These are phyloP conservation scores for Closterium sp. DNA, from an alignment of 139 green algal genomes.

Conservation along the genomic window DNA sequence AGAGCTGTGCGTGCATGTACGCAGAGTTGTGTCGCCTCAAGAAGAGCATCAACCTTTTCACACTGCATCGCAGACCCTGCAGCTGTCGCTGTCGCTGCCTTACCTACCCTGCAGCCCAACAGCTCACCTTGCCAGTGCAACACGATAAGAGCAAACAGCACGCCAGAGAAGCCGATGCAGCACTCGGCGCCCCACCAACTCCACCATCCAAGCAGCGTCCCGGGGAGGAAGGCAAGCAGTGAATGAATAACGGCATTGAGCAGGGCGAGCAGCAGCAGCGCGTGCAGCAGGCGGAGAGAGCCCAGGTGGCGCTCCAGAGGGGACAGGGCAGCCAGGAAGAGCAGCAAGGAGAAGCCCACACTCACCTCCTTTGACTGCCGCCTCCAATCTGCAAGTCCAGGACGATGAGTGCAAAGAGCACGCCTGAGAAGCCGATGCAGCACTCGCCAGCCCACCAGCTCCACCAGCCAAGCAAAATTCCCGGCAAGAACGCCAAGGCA, in stretches of 20 bases:
- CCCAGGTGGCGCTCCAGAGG: constrained; percentile 27
- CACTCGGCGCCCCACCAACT: neutral
- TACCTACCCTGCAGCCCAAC: neutral
- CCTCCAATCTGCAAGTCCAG: constrained; percentile 54
- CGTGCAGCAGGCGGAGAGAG: constrained; percentile 54
- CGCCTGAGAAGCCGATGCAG: constrained; percentile 67
- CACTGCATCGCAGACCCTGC: too few relatives aligned
- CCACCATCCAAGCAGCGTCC: neutral
- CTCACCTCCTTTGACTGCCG: neutral
- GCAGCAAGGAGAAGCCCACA: too few relatives aligned
- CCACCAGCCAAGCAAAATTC: neutral
- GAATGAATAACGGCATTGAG: neutral
- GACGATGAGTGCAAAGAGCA: constrained; percentile 75
- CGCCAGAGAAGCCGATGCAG: neutral
- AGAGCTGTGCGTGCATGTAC: too few relatives aligned
- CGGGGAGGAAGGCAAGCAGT: neutral
- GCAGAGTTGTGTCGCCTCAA: too few relatives aligned
- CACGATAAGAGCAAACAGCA: neutral
- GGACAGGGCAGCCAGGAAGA: too few relatives aligned
- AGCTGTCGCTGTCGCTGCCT: too few relatives aligned
- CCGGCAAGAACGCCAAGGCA: neutral
- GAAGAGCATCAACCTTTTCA: too few relatives aligned
- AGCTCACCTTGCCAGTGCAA: neutral
- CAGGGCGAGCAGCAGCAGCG: constrained; percentile 53
- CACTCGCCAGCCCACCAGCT: constrained; percentile 46